Conservation (phyloP, 2,329 filamentous ascomycete genomes). For the Verticillium alfalfae region DNA sequence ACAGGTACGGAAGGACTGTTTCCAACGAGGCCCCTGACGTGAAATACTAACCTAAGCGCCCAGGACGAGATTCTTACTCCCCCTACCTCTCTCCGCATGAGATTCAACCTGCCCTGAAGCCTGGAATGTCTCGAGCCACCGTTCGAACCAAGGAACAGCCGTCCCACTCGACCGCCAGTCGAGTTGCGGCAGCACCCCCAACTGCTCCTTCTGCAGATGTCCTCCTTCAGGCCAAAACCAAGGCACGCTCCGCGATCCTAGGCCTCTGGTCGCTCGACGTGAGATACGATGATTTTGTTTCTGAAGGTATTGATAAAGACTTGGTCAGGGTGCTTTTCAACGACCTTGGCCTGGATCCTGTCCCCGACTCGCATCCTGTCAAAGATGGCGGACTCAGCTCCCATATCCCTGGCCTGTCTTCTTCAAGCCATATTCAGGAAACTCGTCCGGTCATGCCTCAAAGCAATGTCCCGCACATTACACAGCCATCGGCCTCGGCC, state of each 20-base stretch:
- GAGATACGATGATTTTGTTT: constrained; percentile 66
- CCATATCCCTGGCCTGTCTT: not conserved
- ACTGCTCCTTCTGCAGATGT: not conserved
- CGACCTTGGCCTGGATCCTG: constrained; percentile 57
- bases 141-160: not conserved
- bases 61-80: constrained; percentile 44
- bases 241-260: constrained; percentile 63
- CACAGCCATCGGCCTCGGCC: not conserved
- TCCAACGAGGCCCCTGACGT: not conserved
- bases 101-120: constrained; percentile 18
- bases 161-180: not conserved
- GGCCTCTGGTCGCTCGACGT: constrained; percentile 62
- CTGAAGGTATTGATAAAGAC: constrained; percentile 63
- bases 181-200: not conserved
- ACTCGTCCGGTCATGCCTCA: not conserved
- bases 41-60: not conserved
- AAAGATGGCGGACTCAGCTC: not conserved
- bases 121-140: not conserved
- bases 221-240: constrained; percentile 41
- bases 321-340: constrained; percentile 61
- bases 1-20: not conserved
- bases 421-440: not conserved
- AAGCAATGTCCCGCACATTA: not conserved
- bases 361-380: constrained; percentile 12
- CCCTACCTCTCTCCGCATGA: constrained; percentile 46